Conservation (phyloP, 23 red algal species). For the Gracilaria caudata region DNA sequence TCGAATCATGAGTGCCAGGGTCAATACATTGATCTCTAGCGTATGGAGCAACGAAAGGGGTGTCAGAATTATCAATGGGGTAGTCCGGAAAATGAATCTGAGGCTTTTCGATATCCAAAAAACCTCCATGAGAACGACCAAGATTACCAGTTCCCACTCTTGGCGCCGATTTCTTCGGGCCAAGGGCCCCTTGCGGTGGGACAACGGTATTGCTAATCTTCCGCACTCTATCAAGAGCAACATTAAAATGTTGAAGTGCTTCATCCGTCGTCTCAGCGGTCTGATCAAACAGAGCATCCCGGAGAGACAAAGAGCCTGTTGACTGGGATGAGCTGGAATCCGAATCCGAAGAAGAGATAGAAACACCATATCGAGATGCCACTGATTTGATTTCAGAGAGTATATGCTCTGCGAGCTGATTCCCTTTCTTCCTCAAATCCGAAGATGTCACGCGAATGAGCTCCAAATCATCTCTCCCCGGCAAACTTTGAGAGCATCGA, state of each 20-base stretch:
- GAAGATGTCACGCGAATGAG: conserved; percentile 29
- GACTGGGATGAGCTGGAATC: conserved; percentile 41
- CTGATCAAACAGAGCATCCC: conserved; percentile 51
- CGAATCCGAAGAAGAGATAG: conserved; percentile 12
- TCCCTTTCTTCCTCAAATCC: conserved; percentile 3
- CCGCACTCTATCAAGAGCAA: conserved; percentile 46
- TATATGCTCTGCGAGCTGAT: conserved; percentile 2
- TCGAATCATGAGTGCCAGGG: not conserved
- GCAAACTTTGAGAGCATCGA: conserved; percentile 26
- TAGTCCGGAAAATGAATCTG: conserved; percentile 71
- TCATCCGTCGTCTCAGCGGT: conserved; percentile 56
- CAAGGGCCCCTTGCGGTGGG: conserved; percentile 17
- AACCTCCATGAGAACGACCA: conserved; percentile 1
- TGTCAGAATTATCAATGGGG: conserved; percentile 77
- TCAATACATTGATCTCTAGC: not conserved
- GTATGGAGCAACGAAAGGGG: conserved; percentile 65
- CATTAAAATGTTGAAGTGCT: conserved; percentile 56
- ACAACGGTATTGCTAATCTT: conserved; percentile 59
- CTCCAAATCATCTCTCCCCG: conserved; percentile 6
- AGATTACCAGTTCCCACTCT: not conserved
- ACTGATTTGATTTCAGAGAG: conserved; percentile 26
- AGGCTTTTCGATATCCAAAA: conserved; percentile 71
- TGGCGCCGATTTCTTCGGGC: not conserved
- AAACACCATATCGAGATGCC: conserved; percentile 38
- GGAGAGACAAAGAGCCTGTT: not conserved